Conservation (phyloP, 106 monocot genomes). For the Narthecium ossifragum region DNA sequence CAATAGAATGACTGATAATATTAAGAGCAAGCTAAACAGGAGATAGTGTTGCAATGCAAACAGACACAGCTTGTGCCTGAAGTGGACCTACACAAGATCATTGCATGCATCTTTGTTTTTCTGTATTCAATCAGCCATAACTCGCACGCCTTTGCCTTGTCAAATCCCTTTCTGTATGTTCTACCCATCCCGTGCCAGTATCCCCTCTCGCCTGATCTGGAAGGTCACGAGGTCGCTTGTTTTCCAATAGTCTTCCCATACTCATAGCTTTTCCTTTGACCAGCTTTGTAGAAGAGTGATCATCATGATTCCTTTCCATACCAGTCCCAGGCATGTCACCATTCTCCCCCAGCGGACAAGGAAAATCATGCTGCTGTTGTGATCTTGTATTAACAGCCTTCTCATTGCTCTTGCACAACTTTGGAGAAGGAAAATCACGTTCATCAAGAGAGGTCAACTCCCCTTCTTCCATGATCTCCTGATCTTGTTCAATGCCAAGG, state of each 20-base stretch:
- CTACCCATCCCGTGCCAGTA: constrained; percentile 3
- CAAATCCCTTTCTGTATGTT: constrained; percentile 10
- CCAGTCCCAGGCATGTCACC: background rate
- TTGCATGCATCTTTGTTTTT: background rate
- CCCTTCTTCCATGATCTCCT: constrained; percentile 37
- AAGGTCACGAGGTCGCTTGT: background rate
- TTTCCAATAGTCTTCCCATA: background rate
- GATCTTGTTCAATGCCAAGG: background rate
- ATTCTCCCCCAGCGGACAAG: background rate
- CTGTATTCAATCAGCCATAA: background rate
- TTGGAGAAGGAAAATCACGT: constrained; percentile 18
- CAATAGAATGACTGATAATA: background rate
- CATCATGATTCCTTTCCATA: background rate
- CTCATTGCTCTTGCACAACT: constrained; percentile 11
- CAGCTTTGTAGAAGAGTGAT: background rate
- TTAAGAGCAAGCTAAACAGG: background rate
- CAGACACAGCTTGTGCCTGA: background rate
- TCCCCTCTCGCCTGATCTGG: background rate
- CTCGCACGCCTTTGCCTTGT: constrained; percentile 9
- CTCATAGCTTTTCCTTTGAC: background rate
- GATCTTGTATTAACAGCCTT: constrained; percentile 1
- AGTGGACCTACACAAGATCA: background rate
- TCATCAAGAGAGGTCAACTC: constrained; percentile 40
- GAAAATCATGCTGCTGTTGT: constrained; percentile 2
- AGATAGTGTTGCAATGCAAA: background rate